A percentile compares a stretch with the other conserved stretches of the same genome.
Evolutionary conservation across 73 alveolate species (phyloP).

Genomic region (Breviolum minutum): DNA sequence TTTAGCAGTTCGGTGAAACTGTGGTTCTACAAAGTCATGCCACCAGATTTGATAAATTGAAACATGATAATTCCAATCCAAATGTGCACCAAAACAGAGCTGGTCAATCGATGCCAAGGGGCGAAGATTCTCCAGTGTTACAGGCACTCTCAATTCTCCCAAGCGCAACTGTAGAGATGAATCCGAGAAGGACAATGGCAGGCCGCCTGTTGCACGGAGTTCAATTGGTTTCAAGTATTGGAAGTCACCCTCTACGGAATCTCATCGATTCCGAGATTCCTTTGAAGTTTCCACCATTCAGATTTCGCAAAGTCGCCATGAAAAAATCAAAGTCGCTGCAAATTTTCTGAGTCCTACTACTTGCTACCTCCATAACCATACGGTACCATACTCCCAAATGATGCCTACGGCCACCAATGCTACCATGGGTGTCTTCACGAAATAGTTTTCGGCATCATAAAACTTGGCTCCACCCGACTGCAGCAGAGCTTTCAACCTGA

Average conservation of each 20-base stretch:
- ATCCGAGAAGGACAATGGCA: constrained; percentile 4
- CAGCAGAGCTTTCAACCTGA: constrained; percentile 46
- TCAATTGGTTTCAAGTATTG: too few relatives aligned
- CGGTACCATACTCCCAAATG: not conserved
- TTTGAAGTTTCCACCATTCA: not conserved
- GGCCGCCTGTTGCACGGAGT: not conserved
- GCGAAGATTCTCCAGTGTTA: constrained; percentile 46
- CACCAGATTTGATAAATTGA: not conserved
- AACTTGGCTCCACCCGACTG: constrained; percentile 49
- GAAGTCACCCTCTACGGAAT: too few relatives aligned
- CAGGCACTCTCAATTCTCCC: constrained; percentile 52
- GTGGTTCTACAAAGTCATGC: not conserved
- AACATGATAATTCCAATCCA: not conserved
- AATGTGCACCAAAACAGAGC: not conserved
- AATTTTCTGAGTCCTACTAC: not conserved
- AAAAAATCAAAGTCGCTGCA: not conserved
- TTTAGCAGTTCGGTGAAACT: not conserved
- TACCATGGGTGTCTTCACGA: constrained; percentile 74
- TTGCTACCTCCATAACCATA: too few relatives aligned
- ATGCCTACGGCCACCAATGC: constrained; percentile 71
- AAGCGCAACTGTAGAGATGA: constrained; percentile 22
- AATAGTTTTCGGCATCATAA: constrained; percentile 61
- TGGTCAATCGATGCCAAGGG: not conserved
- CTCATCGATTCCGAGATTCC: not conserved
- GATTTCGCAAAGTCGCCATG: not conserved